phyloP scores from a whole-genome alignment of 2,329 filamentous ascomycete species.

The Didymella pomorum region DNA sequence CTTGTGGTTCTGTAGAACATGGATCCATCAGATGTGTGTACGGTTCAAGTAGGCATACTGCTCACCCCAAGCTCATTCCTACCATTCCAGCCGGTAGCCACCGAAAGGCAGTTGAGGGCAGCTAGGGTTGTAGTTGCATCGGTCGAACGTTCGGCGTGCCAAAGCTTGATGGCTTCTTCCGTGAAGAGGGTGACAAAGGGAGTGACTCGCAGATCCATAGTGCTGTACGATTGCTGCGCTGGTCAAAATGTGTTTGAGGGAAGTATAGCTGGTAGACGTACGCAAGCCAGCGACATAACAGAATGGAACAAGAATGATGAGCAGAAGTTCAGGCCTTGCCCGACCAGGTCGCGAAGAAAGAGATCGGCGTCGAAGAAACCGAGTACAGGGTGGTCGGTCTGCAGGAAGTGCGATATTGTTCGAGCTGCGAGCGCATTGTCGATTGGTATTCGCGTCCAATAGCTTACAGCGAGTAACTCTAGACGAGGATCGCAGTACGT shows the following conservation, averaged over 20 bases:
- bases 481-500: conserved; percentile 16
- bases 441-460: conserved; percentile 20
- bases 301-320: conserved; percentile 21
- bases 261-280: conserved; percentile 5
- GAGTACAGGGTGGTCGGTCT: conserved; percentile 11
- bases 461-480: conserved; percentile 7
- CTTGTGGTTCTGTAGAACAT: conserved; percentile 2
- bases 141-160: conserved; percentile 16
- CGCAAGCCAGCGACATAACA: conserved; percentile 19
- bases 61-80: conserved; percentile 8
- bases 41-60: not conserved
- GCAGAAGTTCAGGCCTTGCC: conserved; percentile 16
- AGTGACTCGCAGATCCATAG: not conserved
- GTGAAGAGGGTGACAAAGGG: conserved; percentile 1
- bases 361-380: conserved; percentile 20
- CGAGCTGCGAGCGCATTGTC: conserved; percentile 11
- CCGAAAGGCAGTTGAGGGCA: conserved; percentile 18
- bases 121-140: conserved; percentile 14
- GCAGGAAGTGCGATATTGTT: conserved; percentile 15
- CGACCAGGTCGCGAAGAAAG: conserved; percentile 13
- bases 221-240: conserved; percentile 16
- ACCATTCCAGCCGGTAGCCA: conserved; percentile 6
- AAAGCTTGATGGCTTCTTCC: conserved; percentile 15
- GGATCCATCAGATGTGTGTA: not conserved
- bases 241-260: conserved; percentile 4